Conservation (phyloP, 805 yeast species). For the Tetrapisispora phaffii region DNA sequence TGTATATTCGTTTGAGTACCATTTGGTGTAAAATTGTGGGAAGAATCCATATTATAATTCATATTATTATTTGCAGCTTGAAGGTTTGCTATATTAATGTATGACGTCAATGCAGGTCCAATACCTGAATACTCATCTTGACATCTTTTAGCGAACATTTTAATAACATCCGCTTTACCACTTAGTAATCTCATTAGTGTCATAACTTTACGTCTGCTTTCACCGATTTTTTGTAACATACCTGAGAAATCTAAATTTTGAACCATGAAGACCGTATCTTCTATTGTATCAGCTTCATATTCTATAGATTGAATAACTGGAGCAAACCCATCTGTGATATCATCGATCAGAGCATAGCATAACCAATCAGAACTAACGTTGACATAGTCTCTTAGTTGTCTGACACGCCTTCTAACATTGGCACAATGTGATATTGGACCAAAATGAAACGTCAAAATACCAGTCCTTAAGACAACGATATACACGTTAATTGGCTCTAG, state of each 20-base stretch:
- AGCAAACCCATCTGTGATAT: constrained; percentile 75
- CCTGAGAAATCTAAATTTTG: constrained; percentile 62
- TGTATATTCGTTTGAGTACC: not conserved
- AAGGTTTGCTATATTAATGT: constrained; percentile 32
- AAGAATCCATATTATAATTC: constrained; percentile 1
- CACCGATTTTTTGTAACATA: constrained; percentile 79
- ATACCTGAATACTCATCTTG: constrained; percentile 50
- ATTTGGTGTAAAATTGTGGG: constrained; percentile 2
- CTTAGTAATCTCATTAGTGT: constrained; percentile 78
- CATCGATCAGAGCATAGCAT: constrained; percentile 75
- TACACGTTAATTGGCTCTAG: constrained; percentile 72
- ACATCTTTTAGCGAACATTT: constrained; percentile 92
- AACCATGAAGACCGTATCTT: constrained; percentile 70
- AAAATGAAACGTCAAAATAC: constrained; percentile 60
- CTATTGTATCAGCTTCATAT: constrained; percentile 74
- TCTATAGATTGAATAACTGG: constrained; percentile 71
- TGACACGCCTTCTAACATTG: constrained; percentile 70
- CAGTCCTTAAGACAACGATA: constrained; percentile 60
- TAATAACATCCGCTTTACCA: constrained; percentile 93
- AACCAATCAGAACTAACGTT: constrained; percentile 75
- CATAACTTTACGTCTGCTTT: constrained; percentile 86
- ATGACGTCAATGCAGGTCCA: constrained; percentile 34
- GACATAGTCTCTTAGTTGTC: constrained; percentile 69
- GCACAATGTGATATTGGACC: constrained; percentile 61
- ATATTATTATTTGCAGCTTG: constrained; percentile 13